Conservation (phyloP, 495 filamentous ascomycete genomes). For the Penicillium lividum region DNA sequence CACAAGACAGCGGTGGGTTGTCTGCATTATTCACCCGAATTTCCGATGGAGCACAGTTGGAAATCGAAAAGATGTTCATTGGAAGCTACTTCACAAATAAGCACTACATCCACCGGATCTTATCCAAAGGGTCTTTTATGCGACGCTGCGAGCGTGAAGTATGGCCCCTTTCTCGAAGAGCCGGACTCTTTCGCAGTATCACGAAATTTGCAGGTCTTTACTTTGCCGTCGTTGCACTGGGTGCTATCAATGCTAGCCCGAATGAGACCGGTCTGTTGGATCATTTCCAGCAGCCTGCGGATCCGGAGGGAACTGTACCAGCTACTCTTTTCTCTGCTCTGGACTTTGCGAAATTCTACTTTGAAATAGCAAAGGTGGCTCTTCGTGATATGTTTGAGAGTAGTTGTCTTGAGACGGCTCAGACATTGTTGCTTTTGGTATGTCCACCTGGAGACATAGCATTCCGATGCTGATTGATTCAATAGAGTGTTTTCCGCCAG, state of each 20-base stretch:
- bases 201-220: slow-evolving; percentile 26
- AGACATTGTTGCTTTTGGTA: slow-evolving; percentile 29
- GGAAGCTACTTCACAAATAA: slow-evolving; percentile 31
- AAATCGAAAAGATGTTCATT: slow-evolving; percentile 33
- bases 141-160: slow-evolving; percentile 25
- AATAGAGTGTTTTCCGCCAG: slow-evolving; percentile 24
- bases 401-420: slow-evolving; percentile 26
- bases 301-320: not conserved
- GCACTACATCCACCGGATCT: slow-evolving; percentile 29
- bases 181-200: slow-evolving; percentile 14
- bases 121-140: slow-evolving; percentile 26
- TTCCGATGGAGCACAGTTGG: slow-evolving; percentile 18
- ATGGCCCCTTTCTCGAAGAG: slow-evolving; percentile 15
- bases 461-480: not conserved
- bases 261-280: slow-evolving; percentile 25
- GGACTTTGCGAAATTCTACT: slow-evolving; percentile 30
- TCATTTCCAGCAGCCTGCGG: slow-evolving; percentile 20
- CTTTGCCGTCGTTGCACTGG: slow-evolving; percentile 28
- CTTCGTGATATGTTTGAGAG: slow-evolving; percentile 32
- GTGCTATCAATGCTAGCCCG: slow-evolving; percentile 20
- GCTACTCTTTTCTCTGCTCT: slow-evolving; percentile 17
- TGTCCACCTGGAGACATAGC: not conserved
- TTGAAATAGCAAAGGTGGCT: slow-evolving; percentile 23
- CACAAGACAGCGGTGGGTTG: not conserved
- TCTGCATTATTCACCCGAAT: slow-evolving; percentile 10